A percentile compares a stretch with the other conserved stretches of the same genome.
Conservation (phyloP, 2,329 filamentous ascomycete species). For the Exutisphaerella laricina region DNA sequence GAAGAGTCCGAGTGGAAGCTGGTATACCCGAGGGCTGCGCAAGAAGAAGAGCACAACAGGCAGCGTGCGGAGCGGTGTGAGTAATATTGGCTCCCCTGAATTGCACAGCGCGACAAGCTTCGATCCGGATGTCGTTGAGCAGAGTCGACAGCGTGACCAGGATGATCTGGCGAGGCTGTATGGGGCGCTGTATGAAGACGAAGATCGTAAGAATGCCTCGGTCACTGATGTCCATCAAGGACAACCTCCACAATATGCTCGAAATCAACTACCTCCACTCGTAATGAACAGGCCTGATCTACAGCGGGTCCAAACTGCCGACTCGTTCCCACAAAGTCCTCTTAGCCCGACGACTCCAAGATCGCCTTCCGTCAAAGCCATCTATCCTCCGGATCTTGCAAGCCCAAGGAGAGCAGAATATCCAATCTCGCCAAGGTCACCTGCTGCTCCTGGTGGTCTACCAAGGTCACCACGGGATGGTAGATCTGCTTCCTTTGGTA, state of each 20-base stretch:
- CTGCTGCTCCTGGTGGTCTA: neutral
- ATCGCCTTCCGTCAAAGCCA: conserved; percentile 36
- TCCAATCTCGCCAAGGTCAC: conserved; percentile 17
- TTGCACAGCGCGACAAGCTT: conserved; percentile 62
- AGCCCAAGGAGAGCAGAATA: conserved; percentile 19
- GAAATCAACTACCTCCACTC: neutral
- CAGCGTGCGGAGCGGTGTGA: conserved; percentile 38
- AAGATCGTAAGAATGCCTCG: conserved; percentile 41
- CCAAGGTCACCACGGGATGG: conserved; percentile 17
- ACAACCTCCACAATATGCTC: conserved; percentile 6
- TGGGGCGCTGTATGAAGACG: conserved; percentile 85
- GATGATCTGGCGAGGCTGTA: conserved; percentile 86
- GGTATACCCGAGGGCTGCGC: conserved; percentile 26
- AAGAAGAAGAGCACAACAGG: conserved; percentile 24
- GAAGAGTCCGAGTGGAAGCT: conserved; percentile 26
- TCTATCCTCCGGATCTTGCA: conserved; percentile 40
- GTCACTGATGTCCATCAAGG: neutral
- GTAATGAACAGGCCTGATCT: conserved; percentile 2
- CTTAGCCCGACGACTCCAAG: conserved; percentile 35
- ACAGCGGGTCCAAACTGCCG: conserved; percentile 16
- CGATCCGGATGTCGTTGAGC: conserved; percentile 66
- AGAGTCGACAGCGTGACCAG: conserved; percentile 69
- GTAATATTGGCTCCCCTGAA: conserved; percentile 38
- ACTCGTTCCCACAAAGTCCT: conserved; percentile 33
- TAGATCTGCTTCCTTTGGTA: conserved; percentile 35